Base-by-base conservation (phyloP, 257 asterid genomes). In the Solanum pimpinellifolium region DNA sequence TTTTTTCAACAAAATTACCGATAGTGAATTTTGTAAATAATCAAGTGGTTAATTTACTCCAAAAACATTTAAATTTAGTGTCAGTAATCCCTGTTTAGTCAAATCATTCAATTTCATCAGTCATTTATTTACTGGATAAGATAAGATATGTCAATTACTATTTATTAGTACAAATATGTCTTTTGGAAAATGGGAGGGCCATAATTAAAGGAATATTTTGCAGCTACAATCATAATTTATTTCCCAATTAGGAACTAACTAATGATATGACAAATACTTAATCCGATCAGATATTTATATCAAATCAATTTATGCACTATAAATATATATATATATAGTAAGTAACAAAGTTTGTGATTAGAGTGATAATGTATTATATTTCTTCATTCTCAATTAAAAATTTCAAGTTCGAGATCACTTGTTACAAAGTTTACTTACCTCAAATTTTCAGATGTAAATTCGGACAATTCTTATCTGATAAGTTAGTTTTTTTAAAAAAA, bases 391-490 rank as follows among this genome's bases (percentile, higher is more conserved):
- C 23, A 16, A 52, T 6, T 0, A 6, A 1, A 16, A 52, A 52
- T 52, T 16, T 16, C 0, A 0, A 16, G 2, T 52, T 52, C 10
- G 0, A 52, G 0, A 16, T 0, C 4, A 3, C 10, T 18, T 52
- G 0, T 52, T 52, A 52, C 1, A 4, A 52, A 52, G 0, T 52
- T 0, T 0, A 0, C 10, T 14, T 52, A 52, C 4, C 4, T 52
- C 1, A 0, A 2, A 52, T 18, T 52, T 16, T 52, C 0, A 0
- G 4, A 18, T 52, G 10, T 0, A 0, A 52, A 18, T 52, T 16
- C 1, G 15, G 62, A 52, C 0, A 52, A 52, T 52, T 52, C 62
- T 16, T 16, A 52, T 52, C n/a, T 52, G 4, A 6, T 1, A 6
- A 16, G 23, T 16, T 52, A 16, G 4, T 15, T 49, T 49, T 16